A percentile compares a stretch with the other conserved stretches of the same genome.
Evolutionary conservation across 805 yeast genomes (phyloP).

Genomic region (Myxozyma lipomycoides): DNA sequence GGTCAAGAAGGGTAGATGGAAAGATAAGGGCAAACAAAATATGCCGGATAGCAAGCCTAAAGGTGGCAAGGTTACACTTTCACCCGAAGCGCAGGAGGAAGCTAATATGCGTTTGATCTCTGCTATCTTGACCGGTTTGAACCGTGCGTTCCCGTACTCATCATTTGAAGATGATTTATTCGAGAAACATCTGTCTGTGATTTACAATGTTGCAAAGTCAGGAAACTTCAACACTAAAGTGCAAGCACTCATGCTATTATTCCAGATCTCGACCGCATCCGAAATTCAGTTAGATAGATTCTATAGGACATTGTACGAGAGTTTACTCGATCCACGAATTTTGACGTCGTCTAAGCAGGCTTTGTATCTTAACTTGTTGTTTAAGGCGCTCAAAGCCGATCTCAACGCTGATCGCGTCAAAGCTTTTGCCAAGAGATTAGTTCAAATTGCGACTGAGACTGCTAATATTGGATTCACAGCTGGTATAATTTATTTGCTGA

Average conservation of each 20-base stretch:
- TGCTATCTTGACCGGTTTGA: conserved; percentile 88
- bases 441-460: conserved; percentile 84
- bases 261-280: conserved; percentile 68
- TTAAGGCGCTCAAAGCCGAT: conserved; percentile 77
- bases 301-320: conserved; percentile 84
- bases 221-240: conserved; percentile 90
- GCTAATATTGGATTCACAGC: conserved; percentile 79
- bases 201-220: conserved; percentile 88
- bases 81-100: conserved; percentile 50
- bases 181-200: conserved; percentile 71
- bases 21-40: conserved; percentile 44
- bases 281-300: conserved; percentile 48
- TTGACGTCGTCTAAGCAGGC: conserved; percentile 88
- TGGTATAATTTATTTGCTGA: conserved; percentile 72
- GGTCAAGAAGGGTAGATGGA: conserved; percentile 60
- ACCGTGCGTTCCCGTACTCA: conserved; percentile 93
- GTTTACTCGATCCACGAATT: conserved; percentile 78
- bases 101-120: conserved; percentile 79
- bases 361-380: conserved; percentile 79
- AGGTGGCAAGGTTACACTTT: conserved; percentile 11
- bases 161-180: conserved; percentile 61
- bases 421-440: conserved; percentile 86
- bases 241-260: conserved; percentile 82
- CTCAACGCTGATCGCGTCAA: conserved; percentile 56
- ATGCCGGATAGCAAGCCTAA: conserved; percentile 24